Base-by-base conservation (phyloP, 441 rosid species). In the Dalechampia spathulata region DNA sequence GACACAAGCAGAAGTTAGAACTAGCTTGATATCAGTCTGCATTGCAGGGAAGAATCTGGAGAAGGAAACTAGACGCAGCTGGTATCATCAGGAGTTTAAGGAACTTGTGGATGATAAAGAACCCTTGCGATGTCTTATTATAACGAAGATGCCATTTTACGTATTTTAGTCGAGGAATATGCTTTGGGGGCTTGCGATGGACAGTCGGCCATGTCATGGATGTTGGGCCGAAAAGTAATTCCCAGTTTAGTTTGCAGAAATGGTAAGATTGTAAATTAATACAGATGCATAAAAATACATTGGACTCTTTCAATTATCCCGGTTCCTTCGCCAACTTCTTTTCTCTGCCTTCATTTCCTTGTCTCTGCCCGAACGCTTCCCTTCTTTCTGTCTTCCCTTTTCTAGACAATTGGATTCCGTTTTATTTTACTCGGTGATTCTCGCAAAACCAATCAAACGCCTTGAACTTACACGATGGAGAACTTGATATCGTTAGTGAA, bases 401-500 rank as follows among this genome's bases (percentile, higher is more conserved):
- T n/a, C 13, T 20, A 12, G 16, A 23, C 22, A 11, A 25, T 16
- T 12, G 7, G 16, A 38, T 8, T 30, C 21, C 67, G 23, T 45
- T 22, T 22, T 41, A 15, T 32, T 60, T 27, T 1, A 9, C 20
- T 36, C 20, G 36, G n/a, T 41, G 51, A 15, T n/a, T 28, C 19
- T 36, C 28, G 15, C 16, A 12, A 2, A 19, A 39, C 63, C 21
- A 9, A 55, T 46, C 2, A n/a, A 10, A 21, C 16, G 25, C 3
- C 19, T 5, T 36, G 37, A 1, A 48, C 11, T 11, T 12, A 6
- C 53, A 6, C 11, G 37, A 87, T 91, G 98, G 98, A 91, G 72
- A 91, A 83, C 60, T 70, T 91, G 69, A 91, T 91, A 56, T 49
- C 88, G 5, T 69, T 91, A 71, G 92, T 87, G 60, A 91, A 91